Evolutionary conservation across 2,329 filamentous ascomycete genomes (phyloP).

Genomic region (Beauveria medogensis): DNA sequence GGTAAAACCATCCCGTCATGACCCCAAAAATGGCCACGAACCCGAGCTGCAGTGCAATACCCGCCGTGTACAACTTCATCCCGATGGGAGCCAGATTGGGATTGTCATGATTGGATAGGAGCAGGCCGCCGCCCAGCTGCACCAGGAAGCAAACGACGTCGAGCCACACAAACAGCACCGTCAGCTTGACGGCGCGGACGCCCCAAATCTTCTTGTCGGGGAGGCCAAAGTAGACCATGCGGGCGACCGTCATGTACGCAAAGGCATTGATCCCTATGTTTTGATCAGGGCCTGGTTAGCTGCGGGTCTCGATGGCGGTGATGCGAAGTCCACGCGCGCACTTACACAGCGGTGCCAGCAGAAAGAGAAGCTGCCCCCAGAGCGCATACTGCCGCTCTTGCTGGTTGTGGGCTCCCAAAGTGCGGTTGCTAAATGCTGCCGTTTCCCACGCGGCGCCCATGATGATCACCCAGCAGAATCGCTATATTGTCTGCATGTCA

Average conservation of each 20-base stretch:
- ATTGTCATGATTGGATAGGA: conserved; percentile 24
- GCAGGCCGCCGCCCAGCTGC: conserved; percentile 31
- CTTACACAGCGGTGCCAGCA: conserved; percentile 34
- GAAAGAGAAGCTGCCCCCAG: conserved; percentile 27
- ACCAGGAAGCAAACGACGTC: conserved; percentile 40
- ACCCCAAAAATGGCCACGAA: conserved; percentile 30
- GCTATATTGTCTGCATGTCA: conserved; percentile 15
- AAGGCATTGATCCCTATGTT: conserved; percentile 34
- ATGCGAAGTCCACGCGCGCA: background rate
- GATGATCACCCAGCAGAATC: conserved; percentile 31
- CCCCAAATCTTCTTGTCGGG: conserved; percentile 29
- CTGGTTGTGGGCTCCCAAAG: conserved; percentile 29
- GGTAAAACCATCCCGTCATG: conserved; percentile 29
- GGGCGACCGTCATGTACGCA: conserved; percentile 35
- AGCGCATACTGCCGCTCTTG: conserved; percentile 26
- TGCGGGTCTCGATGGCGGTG: background rate
- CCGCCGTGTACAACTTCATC: conserved; percentile 31
- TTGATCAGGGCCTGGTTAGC: background rate
- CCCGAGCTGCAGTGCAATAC: conserved; percentile 28
- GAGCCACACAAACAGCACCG: conserved; percentile 38
- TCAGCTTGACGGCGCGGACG: conserved; percentile 29
- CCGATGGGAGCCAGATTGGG: conserved; percentile 24
- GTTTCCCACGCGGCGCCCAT: conserved; percentile 33
- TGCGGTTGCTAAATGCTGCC: conserved; percentile 28
- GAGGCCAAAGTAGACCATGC: conserved; percentile 30